A percentile compares a stretch with the other conserved stretches of the same genome.
phyloP scores from a whole-genome alignment of 768 basidiomycete genomes.

The Mycena indigotica region DNA sequence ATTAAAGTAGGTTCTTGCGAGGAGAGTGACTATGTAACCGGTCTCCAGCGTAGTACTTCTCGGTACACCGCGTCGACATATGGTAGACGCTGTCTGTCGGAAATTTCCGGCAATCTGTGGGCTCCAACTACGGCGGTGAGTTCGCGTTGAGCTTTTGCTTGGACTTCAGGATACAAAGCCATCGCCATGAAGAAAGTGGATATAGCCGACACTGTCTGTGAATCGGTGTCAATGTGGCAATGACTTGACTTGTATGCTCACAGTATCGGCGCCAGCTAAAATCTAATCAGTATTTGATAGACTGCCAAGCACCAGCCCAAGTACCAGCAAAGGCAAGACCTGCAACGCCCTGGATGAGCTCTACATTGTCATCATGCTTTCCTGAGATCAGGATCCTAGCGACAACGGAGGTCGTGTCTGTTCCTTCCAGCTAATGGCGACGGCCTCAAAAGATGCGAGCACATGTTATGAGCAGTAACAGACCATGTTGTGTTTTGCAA shows the following conservation, averaged over 20 bases:
- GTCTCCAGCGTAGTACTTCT: slow-evolving; percentile 22
- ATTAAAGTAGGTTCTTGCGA: too few relatives aligned
- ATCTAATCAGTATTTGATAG: not conserved
- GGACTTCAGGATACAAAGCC: slow-evolving; percentile 28
- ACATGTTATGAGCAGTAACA: not conserved
- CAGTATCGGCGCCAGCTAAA: slow-evolving; percentile 24
- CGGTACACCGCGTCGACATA: slow-evolving; percentile 20
- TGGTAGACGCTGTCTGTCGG: slow-evolving; percentile 24
- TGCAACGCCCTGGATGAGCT: slow-evolving; percentile 30
- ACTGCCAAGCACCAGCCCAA: not conserved
- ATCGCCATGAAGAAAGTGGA: slow-evolving; percentile 31
- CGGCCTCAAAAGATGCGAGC: too few relatives aligned
- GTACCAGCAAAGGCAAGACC: slow-evolving; percentile 34
- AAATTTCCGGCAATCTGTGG: slow-evolving; percentile 31
- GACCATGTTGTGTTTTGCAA: slow-evolving; percentile 12
- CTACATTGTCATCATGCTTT: slow-evolving; percentile 3
- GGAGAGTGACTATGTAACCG: not conserved
- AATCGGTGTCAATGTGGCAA: not conserved
- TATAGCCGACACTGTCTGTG: slow-evolving; percentile 27
- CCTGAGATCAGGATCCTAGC: slow-evolving; percentile 11
- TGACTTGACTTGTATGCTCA: not conserved
- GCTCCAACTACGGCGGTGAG: slow-evolving; percentile 31
- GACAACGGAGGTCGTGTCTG: slow-evolving; percentile 8
- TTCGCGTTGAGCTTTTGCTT: slow-evolving; percentile 31
- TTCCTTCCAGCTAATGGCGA: slow-evolving; percentile 4